A percentile compares a stretch with the other conserved stretches of the same genome.
Evolutionary conservation across 2,329 filamentous ascomycete species (phyloP).

Genomic region (Diaporthe citri): DNA sequence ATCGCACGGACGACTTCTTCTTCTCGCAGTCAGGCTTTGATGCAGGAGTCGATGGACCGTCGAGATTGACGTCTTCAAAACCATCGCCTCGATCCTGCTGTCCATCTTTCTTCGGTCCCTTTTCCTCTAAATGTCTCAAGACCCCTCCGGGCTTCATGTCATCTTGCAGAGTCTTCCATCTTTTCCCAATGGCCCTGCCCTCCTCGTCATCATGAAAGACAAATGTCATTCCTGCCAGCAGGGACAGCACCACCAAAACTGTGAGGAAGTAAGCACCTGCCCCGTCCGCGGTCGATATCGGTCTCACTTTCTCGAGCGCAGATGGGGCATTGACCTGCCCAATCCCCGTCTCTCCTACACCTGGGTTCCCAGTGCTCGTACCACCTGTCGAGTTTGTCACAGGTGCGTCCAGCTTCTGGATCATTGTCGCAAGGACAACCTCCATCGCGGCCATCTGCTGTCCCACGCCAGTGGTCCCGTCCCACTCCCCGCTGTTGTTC

Average conservation of each 20-base stretch:
- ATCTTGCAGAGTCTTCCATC: constrained; percentile 29
- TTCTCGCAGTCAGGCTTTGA: neutral
- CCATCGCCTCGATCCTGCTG: neutral
- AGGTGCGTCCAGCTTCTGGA: constrained; percentile 57
- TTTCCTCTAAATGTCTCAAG: neutral
- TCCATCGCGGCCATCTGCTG: constrained; percentile 80
- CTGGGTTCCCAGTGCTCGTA: constrained; percentile 60
- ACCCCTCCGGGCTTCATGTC: neutral
- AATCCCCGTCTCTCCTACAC: constrained; percentile 60
- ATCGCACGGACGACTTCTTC: neutral
- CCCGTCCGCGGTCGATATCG: constrained; percentile 71
- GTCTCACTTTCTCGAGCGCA: constrained; percentile 44
- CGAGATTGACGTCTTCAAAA: constrained; percentile 15
- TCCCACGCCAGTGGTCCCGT: constrained; percentile 72
- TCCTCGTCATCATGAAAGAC: constrained; percentile 34
- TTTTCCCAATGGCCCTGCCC: constrained; percentile 5
- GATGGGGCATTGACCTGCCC: constrained; percentile 51
- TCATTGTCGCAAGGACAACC: constrained; percentile 72
- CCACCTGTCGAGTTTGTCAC: constrained; percentile 68
- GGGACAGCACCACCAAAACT: constrained; percentile 23
- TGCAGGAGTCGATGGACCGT: constrained; percentile 25
- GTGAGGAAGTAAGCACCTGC: constrained; percentile 78
- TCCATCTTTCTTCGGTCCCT: neutral
- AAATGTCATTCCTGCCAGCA: constrained; percentile 37
- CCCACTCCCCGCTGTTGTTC: constrained; percentile 61